Percentiles rank a stretch among this genome's conserved stretches.
Evolutionary conservation across 2,329 filamentous ascomycete species (phyloP).

Genomic region (Hawksworthiomyces lignivorus): DNA sequence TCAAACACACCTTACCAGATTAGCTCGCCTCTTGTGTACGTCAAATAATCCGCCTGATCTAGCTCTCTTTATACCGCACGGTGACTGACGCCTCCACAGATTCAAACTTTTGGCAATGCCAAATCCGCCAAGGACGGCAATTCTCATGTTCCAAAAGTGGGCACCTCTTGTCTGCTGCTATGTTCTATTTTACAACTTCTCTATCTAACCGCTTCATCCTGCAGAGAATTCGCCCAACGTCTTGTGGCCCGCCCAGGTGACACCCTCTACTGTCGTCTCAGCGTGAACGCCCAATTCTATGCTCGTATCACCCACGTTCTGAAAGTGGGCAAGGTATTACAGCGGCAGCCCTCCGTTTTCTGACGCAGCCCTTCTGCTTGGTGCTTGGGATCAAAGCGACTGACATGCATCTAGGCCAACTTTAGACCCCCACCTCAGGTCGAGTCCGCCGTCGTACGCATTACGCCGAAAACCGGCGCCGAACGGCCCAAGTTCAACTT

Average conservation of each 20-base stretch:
- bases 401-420: slow-evolving; percentile 60
- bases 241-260: slow-evolving; percentile 84
- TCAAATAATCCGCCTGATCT: no score
- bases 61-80: not conserved
- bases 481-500: slow-evolving; percentile 80
- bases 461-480: slow-evolving; percentile 74
- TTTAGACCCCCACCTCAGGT: slow-evolving; percentile 93
- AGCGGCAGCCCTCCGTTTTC: not conserved
- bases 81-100: slow-evolving; percentile 4
- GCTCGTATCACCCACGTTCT: slow-evolving; percentile 62
- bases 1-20: slow-evolving; percentile 74
- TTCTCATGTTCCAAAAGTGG: slow-evolving; percentile 67
- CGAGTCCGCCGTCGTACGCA: slow-evolving; percentile 81
- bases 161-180: not conserved
- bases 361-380: no score
- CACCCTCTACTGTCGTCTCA: slow-evolving; percentile 81
- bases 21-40: slow-evolving; percentile 55
- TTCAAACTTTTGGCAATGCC: slow-evolving; percentile 76
- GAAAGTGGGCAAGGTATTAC: slow-evolving; percentile 70
- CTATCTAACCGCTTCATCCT: not conserved
- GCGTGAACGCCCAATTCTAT: slow-evolving; percentile 89
- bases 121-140: slow-evolving; percentile 65
- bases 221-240: slow-evolving; percentile 80
- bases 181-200: not conserved
- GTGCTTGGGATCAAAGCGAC: no score